Base-by-base conservation (phyloP, 306 rosid genomes). In the Inga leiocalycina region DNA sequence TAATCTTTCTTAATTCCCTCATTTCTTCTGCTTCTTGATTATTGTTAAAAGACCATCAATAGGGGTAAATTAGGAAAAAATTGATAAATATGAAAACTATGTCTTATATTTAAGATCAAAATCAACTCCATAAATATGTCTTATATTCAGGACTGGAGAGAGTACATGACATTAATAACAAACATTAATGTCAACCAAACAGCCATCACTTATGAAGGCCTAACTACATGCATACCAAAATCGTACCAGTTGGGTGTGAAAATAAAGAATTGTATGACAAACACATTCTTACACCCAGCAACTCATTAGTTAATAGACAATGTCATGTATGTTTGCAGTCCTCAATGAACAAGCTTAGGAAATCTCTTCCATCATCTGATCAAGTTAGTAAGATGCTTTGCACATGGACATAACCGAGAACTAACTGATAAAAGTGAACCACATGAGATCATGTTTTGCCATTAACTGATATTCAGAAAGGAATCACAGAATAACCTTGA, bases 401-500 rank as follows among this genome's bases (percentile, higher is more conserved):
- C 13, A 16, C 10, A 6, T 14, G 65, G 65, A 51, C 65, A 30
- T 48, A 0, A 27, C 27, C 45, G 30, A 16, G 27, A 34, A 34
- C 7, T 52, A 9, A 32, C 20, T 27, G 19, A 49, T 30, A 35
- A 49, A 74, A 74, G 32, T 30, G 44, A 32, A 74, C 46, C 64
- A 27, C 43, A 15, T 3, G 22, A 73, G 1, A 10, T 46, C 14
- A 46, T 27, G 57, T 44, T 71, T 71, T 11, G 20, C 13, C 20
- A 22, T 24, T 1, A 70, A 80, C 32, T 46, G 41, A 81, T 82
- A 27, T 32, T 35, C 59, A 39, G 68, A 83, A 52, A 72, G 34
- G 52, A 59, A 81, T 77, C 74, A 41, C 20, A n/a, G 75, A 35
- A 45, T 43, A 66, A 93, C 98, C 98, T 92, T 76, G 93, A 81